phyloP scores from a whole-genome alignment of 805 yeast genomes.

The Barnettozyma sucrosica region DNA sequence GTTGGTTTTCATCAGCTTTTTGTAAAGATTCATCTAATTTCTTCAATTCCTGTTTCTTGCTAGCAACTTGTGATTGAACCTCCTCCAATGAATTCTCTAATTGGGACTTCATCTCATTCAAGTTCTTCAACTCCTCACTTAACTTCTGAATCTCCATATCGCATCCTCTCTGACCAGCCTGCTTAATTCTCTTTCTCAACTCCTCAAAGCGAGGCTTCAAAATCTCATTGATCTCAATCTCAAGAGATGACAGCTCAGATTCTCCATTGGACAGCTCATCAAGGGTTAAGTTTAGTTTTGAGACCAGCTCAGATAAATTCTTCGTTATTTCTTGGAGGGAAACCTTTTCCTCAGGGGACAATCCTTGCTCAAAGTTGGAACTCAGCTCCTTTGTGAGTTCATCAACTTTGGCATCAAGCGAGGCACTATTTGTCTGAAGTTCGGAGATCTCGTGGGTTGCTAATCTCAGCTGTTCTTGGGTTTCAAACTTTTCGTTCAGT shows the following conservation, averaged over 20 bases:
- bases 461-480: conserved; percentile 37
- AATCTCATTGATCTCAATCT: conserved; percentile 54
- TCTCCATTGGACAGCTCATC: conserved; percentile 40
- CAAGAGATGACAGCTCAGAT: conserved; percentile 38
- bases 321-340: conserved; percentile 33
- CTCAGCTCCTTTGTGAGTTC: conserved; percentile 41
- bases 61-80: conserved; percentile 20
- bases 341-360: conserved; percentile 44
- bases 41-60: conserved; percentile 21
- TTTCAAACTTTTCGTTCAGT: conserved; percentile 35
- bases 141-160: conserved; percentile 19
- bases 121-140: conserved; percentile 22
- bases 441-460: conserved; percentile 8
- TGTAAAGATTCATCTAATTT: conserved; percentile 36
- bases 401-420: conserved; percentile 32
- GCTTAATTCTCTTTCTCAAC: conserved; percentile 24
- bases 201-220: conserved; percentile 47
- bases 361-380: conserved; percentile 46
- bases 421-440: neutral
- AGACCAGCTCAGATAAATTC: conserved; percentile 35
- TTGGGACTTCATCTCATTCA: conserved; percentile 26
- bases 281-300: conserved; percentile 35
- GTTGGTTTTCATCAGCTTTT: conserved; percentile 53
- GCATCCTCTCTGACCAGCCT: conserved; percentile 12
- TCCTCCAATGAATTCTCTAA: conserved; percentile 25